Evolutionary conservation across 2,329 filamentous ascomycete genomes (phyloP), one percentile per base, ranked within the genome.

Genomic region (Didymella lethalis): DNA sequence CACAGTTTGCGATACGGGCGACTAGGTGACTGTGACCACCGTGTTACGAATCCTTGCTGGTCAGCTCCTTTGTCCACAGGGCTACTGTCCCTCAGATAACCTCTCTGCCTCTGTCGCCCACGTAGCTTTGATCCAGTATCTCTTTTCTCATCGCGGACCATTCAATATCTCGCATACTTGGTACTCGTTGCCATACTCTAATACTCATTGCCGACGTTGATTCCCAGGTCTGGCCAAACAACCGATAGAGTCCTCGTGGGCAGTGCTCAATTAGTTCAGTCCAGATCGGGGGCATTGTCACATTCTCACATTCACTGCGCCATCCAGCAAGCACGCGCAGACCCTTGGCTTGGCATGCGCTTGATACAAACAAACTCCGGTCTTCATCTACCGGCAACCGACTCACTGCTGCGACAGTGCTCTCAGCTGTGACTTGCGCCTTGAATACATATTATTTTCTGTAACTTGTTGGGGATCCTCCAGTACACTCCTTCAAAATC

Each of bases 401-500:
- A 56, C 61, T 59, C 57, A 67, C 65, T 47, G 10, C 57, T 66
- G 59, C 62, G 25, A 55, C 45, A 64, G 46, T 48, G 36, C 28
- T 65, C 48, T 44, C 52, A 48, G 48, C 54, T 47, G 59, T 47
- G 38, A 34, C 45, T 58, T 59, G 51, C 49, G 43, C 57, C 46
- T 44, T 29, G 7, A 29, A 40, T 31, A 50, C 60, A 52, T 25
- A 55, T 49, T 63, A 68, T 46, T 68, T 69, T 59, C 49, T 55
- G 56, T 60, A 57, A 62, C 48, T 62, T 67, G 62, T 63, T 52
- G 72, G 72, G 69, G 16, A 71, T 47, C 63, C 69, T 75, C 73
- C 72, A 63, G 54, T 73, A 63, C 73, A 68, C 69, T 77, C 75
- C n/a, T 75, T 77, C 67, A 58, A 62, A 48, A 57, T 40, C 59